Conservation (phyloP, 2,329 filamentous ascomycete species). For the Penicillium sp. region DNA sequence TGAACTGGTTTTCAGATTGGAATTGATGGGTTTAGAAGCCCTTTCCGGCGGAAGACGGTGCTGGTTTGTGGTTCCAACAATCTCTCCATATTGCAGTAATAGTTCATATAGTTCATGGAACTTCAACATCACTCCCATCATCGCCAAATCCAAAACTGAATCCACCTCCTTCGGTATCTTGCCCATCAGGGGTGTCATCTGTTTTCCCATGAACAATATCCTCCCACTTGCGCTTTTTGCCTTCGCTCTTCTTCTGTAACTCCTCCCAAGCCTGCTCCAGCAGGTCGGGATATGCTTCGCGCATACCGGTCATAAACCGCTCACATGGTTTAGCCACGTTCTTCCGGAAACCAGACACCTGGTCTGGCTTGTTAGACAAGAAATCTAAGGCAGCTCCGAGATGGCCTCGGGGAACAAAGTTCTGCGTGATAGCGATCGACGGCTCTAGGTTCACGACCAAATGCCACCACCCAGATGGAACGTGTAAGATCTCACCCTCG, state of each 20-base stretch:
- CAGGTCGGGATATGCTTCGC: constrained; percentile 63
- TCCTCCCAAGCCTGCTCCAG: constrained; percentile 64
- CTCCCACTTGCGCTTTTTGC: constrained; percentile 84
- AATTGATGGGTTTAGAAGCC: neutral
- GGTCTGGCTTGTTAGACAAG: constrained; percentile 75
- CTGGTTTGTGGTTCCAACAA: neutral
- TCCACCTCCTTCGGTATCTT: constrained; percentile 42
- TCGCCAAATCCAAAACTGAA: constrained; percentile 67
- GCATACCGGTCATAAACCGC: constrained; percentile 70
- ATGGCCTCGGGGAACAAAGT: constrained; percentile 80
- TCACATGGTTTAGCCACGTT: constrained; percentile 70
- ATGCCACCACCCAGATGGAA: constrained; percentile 96
- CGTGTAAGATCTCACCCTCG: constrained; percentile 83
- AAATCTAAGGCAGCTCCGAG: constrained; percentile 76
- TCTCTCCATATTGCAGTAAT: neutral
- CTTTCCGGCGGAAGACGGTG: neutral
- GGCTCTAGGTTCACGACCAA: constrained; percentile 85
- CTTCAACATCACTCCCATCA: constrained; percentile 56
- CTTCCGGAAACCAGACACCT: constrained; percentile 80
- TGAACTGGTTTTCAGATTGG: neutral
- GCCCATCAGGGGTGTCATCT: constrained; percentile 31
- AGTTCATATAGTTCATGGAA: constrained; percentile 41
- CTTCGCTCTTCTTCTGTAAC: constrained; percentile 61
- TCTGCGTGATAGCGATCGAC: constrained; percentile 88
- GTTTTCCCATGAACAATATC: constrained; percentile 63